Evolutionary conservation across 2,329 filamentous ascomycete species (phyloP).

Genomic region (Thielaviopsis musarum): DNA sequence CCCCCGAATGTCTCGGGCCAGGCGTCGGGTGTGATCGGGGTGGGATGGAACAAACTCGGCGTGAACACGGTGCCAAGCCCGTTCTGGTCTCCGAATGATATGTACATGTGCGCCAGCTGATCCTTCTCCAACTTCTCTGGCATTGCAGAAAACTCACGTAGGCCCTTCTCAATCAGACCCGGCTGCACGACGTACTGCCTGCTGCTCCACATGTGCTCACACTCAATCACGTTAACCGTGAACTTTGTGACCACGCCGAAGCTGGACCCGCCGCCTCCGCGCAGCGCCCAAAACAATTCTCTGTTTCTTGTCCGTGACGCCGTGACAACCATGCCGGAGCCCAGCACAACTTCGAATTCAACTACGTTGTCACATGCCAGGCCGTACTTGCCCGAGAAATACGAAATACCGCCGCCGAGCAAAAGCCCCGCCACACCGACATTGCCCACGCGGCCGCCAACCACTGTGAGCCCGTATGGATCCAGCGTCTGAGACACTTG

Average conservation of each 20-base stretch:
- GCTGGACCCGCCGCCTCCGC: constrained; percentile 34
- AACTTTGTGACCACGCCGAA: constrained; percentile 38
- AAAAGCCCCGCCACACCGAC: constrained; percentile 18
- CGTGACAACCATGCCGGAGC: constrained; percentile 24
- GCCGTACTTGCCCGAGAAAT: constrained; percentile 20
- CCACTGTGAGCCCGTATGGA: constrained; percentile 22
- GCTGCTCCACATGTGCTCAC: constrained; percentile 20
- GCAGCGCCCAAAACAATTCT: constrained; percentile 41
- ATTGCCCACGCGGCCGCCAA: constrained; percentile 25
- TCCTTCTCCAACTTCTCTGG: constrained; percentile 10
- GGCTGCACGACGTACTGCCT: not conserved
- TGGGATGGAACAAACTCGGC: constrained; percentile 5
- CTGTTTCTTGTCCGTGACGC: constrained; percentile 24
- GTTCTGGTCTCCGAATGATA: constrained; percentile 19
- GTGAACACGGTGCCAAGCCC: constrained; percentile 17
- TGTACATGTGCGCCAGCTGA: constrained; percentile 8
- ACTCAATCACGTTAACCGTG: constrained; percentile 23
- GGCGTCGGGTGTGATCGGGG: constrained; percentile 15
- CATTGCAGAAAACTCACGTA: constrained; percentile 13
- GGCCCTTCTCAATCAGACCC: not conserved
- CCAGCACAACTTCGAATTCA: constrained; percentile 28
- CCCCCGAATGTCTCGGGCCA: not conserved
- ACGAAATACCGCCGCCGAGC: constrained; percentile 15
- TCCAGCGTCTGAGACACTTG: constrained; percentile 15
- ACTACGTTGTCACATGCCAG: constrained; percentile 28